These are phyloP conservation scores for Allium sativum DNA, from an alignment of 106 monocot genomes.

Conservation along the genomic window DNA sequence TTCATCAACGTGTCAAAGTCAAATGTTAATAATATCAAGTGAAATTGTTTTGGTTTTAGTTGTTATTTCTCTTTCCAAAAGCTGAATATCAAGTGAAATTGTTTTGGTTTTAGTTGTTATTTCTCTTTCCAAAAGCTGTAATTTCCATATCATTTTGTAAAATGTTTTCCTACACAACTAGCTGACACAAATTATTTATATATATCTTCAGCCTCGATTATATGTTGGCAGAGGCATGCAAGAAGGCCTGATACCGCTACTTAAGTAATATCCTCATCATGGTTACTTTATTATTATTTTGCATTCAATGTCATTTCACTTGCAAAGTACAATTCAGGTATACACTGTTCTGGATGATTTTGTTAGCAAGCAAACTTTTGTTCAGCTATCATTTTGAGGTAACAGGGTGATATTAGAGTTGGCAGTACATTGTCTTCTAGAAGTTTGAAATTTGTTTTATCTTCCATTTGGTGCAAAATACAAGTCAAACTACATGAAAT, in stretches of 20 bases:
- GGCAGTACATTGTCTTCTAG: no score
- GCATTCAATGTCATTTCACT: slow-evolving; percentile 1
- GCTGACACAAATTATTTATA: slow-evolving; percentile 3
- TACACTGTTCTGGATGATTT: slow-evolving; percentile 55
- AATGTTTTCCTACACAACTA: neutral
- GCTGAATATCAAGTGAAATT: no score
- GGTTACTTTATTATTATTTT: neutral
- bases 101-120: no score
- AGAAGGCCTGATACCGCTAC: slow-evolving; percentile 42
- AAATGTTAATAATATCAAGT: no score
- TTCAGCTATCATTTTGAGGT: slow-evolving; percentile 84
- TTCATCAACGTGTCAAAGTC: no score
- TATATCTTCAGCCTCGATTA: slow-evolving; percentile 32
- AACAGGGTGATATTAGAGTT: neutral
- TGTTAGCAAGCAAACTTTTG: slow-evolving; percentile 55
- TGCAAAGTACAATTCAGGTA: slow-evolving; percentile 32
- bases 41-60: no score
- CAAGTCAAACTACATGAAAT: no score
- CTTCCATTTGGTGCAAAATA: no score
- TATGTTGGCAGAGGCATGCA: slow-evolving; percentile 69
- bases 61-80: no score
- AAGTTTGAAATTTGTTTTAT: no score
- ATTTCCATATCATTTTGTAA: no score
- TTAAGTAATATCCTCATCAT: slow-evolving; percentile 43
- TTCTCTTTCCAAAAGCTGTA: no score